Evolutionary conservation across 2,329 filamentous ascomycete species (phyloP).

Genomic region (Pyrenophora teres): DNA sequence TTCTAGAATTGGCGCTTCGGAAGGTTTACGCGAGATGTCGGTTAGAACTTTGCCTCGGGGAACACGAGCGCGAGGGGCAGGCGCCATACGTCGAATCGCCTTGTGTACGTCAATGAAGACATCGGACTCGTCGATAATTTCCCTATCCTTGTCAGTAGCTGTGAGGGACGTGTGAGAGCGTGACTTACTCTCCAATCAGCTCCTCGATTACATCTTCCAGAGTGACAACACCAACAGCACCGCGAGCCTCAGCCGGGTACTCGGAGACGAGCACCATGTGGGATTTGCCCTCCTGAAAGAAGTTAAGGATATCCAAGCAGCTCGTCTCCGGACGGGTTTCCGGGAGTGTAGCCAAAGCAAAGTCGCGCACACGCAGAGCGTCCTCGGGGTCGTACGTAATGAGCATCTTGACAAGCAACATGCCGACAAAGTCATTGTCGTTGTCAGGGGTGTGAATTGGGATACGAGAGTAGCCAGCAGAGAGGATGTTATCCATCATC

Average conservation of each 20-base stretch:
- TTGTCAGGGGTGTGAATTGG: constrained; percentile 90
- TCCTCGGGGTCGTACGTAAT: constrained; percentile 99
- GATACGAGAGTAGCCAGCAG: constrained; percentile 92
- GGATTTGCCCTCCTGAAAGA: constrained; percentile 98
- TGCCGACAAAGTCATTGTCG: constrained; percentile 86
- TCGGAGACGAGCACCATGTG: constrained; percentile 98
- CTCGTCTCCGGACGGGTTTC: constrained; percentile 95
- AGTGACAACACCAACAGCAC: constrained; percentile 90
- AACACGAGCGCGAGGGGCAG: constrained; percentile 78
- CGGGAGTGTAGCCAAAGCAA: constrained; percentile 88
- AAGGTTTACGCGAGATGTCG: constrained; percentile 40
- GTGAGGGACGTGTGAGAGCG: background rate
- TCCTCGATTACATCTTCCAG: constrained; percentile 98
- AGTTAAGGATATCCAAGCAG: constrained; percentile 98
- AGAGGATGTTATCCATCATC: constrained; percentile 92
- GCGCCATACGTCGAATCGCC: constrained; percentile 85
- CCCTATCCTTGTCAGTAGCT: constrained; percentile 57
- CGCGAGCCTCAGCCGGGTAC: constrained; percentile 84
- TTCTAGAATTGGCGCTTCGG: constrained; percentile 29
- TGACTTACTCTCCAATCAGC: constrained; percentile 88
- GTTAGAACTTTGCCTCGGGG: constrained; percentile 60
- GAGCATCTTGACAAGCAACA: constrained; percentile 97
- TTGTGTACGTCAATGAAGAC: constrained; percentile 99
- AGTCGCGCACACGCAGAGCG: constrained; percentile 81
- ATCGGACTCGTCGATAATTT: constrained; percentile 98